A percentile compares a stretch with the other conserved stretches of the same genome.
phyloP scores from a whole-genome alignment of 805 yeast genomes.

The Ogataea methanolica region DNA sequence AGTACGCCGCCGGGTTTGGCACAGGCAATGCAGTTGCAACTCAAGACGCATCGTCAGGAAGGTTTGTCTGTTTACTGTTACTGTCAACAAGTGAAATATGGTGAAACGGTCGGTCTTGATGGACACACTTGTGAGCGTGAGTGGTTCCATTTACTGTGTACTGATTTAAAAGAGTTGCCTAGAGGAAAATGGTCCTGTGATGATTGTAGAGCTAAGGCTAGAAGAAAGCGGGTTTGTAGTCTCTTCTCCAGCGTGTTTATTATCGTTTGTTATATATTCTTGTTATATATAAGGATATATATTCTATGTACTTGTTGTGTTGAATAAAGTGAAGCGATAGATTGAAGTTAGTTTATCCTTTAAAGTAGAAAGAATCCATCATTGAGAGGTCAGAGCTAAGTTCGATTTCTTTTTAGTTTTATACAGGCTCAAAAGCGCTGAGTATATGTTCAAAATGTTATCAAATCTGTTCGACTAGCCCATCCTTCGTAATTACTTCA shows the following conservation, averaged over 20 bases:
- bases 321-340: too few relatives aligned
- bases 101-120: constrained; percentile 99
- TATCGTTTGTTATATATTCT: too few relatives aligned
- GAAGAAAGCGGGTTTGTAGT: constrained; percentile 1
- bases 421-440: constrained; percentile 39
- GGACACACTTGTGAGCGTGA: constrained; percentile 88
- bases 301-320: constrained; percentile 7
- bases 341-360: too few relatives aligned
- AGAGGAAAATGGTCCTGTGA: constrained; percentile 82
- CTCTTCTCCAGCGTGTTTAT: too few relatives aligned
- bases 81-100: constrained; percentile 94
- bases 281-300: constrained; percentile 1
- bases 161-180: constrained; percentile 81
- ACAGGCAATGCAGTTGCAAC: background rate
- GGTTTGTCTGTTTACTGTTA: constrained; percentile 76
- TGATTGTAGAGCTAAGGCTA: constrained; percentile 42
- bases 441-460: constrained; percentile 44
- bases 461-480: constrained; percentile 72
- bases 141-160: constrained; percentile 95
- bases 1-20: background rate
- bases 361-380: too few relatives aligned
- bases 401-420: too few relatives aligned
- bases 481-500: constrained; percentile 80
- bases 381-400: too few relatives aligned
- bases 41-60: constrained; percentile 36